A percentile compares a stretch with the other conserved stretches of the same genome.
These are phyloP conservation scores for Boletellus deceptivus DNA, from an alignment of 1,284 basidiomycete species.

Conservation along the genomic window DNA sequence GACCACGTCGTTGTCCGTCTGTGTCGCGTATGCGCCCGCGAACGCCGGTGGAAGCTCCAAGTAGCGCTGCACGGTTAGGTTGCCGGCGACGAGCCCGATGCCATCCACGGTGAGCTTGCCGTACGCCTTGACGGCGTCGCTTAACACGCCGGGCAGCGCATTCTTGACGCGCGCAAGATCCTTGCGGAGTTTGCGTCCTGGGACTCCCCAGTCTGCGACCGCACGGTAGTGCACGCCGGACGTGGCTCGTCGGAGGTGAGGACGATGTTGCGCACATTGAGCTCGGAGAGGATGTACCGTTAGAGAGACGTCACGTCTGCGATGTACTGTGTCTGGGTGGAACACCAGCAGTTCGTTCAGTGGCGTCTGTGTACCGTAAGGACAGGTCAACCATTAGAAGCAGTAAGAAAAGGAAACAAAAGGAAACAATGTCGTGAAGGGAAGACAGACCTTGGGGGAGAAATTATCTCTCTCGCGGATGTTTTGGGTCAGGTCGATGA, in stretches of 20 bases:
- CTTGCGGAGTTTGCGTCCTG: slow-evolving; percentile 93
- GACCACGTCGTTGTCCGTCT: slow-evolving; percentile 94
- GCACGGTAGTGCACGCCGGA: slow-evolving; percentile 92
- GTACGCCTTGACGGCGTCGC: slow-evolving; percentile 85
- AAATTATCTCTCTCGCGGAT: slow-evolving; percentile 88
- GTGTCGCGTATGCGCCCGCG: slow-evolving; percentile 73
- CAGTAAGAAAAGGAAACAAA: no score
- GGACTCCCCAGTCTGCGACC: slow-evolving; percentile 92
- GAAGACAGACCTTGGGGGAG: slow-evolving; percentile 79
- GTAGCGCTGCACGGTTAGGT: slow-evolving; percentile 88
- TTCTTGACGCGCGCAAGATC: slow-evolving; percentile 91
- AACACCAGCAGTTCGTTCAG: slow-evolving; percentile 93
- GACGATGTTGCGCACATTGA: slow-evolving; percentile 89
- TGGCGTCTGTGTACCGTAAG: slow-evolving; percentile 61
- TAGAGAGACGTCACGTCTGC: slow-evolving; percentile 85
- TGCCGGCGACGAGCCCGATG: slow-evolving; percentile 86
- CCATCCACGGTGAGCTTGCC: slow-evolving; percentile 88
- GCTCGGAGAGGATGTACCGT: slow-evolving; percentile 90
- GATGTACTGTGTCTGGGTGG: slow-evolving; percentile 87
- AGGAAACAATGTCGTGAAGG: neutral
- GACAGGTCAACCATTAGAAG: slow-evolving; percentile 3
- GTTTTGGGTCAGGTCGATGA: slow-evolving; percentile 91
- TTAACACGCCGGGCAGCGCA: slow-evolving; percentile 78
- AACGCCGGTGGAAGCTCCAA: slow-evolving; percentile 72
- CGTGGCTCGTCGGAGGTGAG: slow-evolving; percentile 86